Evolutionary conservation across 352 stramenopile genomes (phyloP), one percentile per base, ranked within the genome.

Genomic region (Phytophthora melonis): DNA sequence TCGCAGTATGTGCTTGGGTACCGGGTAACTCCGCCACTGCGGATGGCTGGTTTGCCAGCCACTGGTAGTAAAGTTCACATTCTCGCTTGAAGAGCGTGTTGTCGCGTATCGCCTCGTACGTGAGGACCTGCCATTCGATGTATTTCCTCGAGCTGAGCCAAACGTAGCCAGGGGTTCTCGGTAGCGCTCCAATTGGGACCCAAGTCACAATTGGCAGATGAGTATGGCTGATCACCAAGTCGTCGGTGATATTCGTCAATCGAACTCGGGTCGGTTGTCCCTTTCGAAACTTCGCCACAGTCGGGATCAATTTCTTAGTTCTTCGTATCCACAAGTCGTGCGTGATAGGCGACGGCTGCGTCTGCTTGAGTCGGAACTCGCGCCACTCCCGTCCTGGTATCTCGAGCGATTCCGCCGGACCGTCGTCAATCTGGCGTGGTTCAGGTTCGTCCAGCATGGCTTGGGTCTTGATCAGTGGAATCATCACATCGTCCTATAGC

Each of bases 271-370:
- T 19, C 2, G 63, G 63, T 13, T 14, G 6, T 0, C 39, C 25
- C 3, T 13, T 9, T 1, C 21, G 32, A 56, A 36, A 63, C 11
- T 5, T 45, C 36, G 53, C 56, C 5, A 63, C 53, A 1, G 63
- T 60, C 23, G 61, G 61, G 0, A 68, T n/a, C 6, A 60, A 5
- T 5, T 9, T 11, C 13, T 16, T 16, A 1, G 50, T 59, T 3
- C 32, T 19, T n/a, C 61, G 49, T 16, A 68, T 43, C 61, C 47
- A 69, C 3, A 69, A 1, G 1, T 57, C 62, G 16, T 69, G 39
- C 18, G 53, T 62, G 2, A 16, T 14, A n/a, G n/a, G 1, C 1
- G 59, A 5, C 4, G 59, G 59, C 36, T 21, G 18, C 18, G 39
- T 19, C 11, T n/a, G 59, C 34, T 21, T n/a, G 13, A 67, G n/a